These are phyloP conservation scores for Geoglossum glabrum DNA, from an alignment of 495 filamentous ascomycete genomes.

Conservation along the genomic window DNA sequence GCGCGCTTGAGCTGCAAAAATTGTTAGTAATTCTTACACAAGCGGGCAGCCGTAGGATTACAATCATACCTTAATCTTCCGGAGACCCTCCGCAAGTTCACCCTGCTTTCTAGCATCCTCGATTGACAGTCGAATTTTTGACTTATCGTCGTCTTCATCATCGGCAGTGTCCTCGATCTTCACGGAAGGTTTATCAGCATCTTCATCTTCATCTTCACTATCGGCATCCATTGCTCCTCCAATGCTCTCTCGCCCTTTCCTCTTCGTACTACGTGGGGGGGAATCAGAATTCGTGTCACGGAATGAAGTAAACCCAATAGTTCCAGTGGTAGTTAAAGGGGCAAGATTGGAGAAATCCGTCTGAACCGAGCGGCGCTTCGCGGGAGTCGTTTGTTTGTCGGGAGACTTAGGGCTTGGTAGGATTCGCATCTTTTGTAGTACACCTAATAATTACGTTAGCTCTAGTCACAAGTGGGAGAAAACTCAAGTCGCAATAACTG, in stretches of 20 bases:
- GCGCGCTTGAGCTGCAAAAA: conserved; percentile 67
- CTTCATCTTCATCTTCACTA: conserved; percentile 44
- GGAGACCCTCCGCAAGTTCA: conserved; percentile 75
- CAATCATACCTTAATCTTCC: conserved; percentile 68
- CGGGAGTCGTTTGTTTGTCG: conserved; percentile 27
- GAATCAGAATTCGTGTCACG: conserved; percentile 42
- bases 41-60: not conserved
- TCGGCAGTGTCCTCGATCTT: not conserved
- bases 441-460: conserved; percentile 31
- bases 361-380: conserved; percentile 57
- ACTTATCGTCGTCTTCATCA: conserved; percentile 41
- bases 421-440: conserved; percentile 90
- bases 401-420: conserved; percentile 38
- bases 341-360: conserved; percentile 70
- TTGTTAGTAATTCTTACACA: not conserved
- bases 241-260: conserved; percentile 33
- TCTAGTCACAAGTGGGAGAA: conserved; percentile 10
- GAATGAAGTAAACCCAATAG: conserved; percentile 79
- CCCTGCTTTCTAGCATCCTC: conserved; percentile 72
- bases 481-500: conserved; percentile 20
- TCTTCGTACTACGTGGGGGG: conserved; percentile 16
- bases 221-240: conserved; percentile 43
- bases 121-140: conserved; percentile 42
- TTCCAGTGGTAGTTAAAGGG: conserved; percentile 60
- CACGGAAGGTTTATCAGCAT: conserved; percentile 35